Base-by-base conservation (phyloP, 495 filamentous ascomycete species). In the Penicillium goetzii region DNA sequence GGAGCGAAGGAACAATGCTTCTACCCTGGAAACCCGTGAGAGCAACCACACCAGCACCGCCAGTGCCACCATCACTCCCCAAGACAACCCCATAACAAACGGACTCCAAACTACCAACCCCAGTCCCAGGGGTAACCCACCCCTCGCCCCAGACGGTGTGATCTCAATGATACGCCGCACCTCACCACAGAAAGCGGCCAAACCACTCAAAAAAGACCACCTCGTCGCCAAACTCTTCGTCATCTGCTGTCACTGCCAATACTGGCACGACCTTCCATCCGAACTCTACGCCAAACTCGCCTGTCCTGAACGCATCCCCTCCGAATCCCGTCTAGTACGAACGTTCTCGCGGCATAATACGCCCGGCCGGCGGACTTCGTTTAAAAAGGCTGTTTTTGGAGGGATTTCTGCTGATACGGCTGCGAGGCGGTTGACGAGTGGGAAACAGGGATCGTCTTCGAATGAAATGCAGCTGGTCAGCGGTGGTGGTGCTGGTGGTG, bases 201-300 rank as follows among this genome's bases (percentile, higher is more conserved):
- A 69, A 60, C 26, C 26, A 14, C 62, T 53, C 7, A 58, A 50
- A 53, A 61, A 68, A 19, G 77, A 76, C 30, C 83, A 84, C 47
- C 81, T 86, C 0, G 73, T 92, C 47, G 87, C 86, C 36, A 94
- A 93, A 74, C 79, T 92, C 61, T 87, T 94, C 61, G 89, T 93
- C 7, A 88, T 93, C 59, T 94, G 91, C 72, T 94, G 91, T 72
- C 84, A 81, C 58, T 94, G 91, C 81, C 88, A 88, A 58, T 91
- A 88, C 73, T 93, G 89, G 83, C 89, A 93, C 74, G 90, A 93
- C 66, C 84, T 92, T 73, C 91, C 91, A 11, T 88, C 86, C 11
- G 86, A 88, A 47, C 79, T 91, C 55, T 92, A 92, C 68, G 86
- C 90, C 58, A 89, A 83, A 68, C 89, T 91, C 81, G 86, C 87